Evolutionary conservation across 306 rosid species (phyloP).

Genomic region (Ziziphus jujuba): DNA sequence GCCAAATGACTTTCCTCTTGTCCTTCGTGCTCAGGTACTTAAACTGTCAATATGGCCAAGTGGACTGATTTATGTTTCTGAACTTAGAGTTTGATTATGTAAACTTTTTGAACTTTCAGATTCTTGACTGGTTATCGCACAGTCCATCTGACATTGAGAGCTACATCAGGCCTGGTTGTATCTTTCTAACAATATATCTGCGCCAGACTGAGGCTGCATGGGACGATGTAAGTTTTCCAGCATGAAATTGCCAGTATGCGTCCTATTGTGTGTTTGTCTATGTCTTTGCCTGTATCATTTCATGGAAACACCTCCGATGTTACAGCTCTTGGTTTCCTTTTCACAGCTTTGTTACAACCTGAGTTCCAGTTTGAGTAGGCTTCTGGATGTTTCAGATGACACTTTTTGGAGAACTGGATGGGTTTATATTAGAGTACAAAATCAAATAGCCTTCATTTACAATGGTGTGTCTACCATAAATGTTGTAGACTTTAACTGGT

Average conservation of each 20-base stretch:
- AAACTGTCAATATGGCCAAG: conserved; percentile 52
- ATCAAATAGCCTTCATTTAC: conserved; percentile 64
- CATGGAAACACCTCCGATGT: background rate
- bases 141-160: conserved; percentile 85
- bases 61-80: conserved; percentile 39
- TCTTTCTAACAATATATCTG: conserved; percentile 65
- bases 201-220: conserved; percentile 57
- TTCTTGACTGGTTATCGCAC: conserved; percentile 70
- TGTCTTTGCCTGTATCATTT: background rate
- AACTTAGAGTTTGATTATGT: conserved; percentile 17
- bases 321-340: conserved; percentile 11
- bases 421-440: conserved; percentile 66
- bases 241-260: conserved; percentile 4
- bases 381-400: conserved; percentile 56
- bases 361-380: conserved; percentile 63
- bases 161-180: conserved; percentile 87
- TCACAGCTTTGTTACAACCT: conserved; percentile 69
- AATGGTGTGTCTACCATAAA: conserved; percentile 54
- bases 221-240: conserved; percentile 65
- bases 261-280: background rate
- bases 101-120: conserved; percentile 38
- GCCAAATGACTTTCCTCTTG: conserved; percentile 74
- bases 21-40: conserved; percentile 76
- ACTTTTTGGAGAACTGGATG: conserved; percentile 89
- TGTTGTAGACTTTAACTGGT: background rate